Evolutionary conservation across 768 basidiomycete genomes (phyloP).

Genomic region (Psilocybe tampanensis): DNA sequence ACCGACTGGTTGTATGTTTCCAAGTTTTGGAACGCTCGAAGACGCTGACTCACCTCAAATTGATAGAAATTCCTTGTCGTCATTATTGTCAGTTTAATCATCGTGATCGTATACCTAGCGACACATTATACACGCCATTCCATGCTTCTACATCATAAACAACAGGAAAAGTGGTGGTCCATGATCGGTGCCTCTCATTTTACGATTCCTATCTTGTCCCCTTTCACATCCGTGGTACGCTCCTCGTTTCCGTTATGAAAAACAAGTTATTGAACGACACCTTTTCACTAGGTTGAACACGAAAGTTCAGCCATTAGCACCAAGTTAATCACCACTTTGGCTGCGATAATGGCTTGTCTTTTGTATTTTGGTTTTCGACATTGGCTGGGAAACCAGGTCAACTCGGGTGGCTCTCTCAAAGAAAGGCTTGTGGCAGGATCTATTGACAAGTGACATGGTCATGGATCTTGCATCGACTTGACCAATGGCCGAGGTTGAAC

Average conservation of each 20-base stretch:
- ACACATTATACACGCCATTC: constrained; percentile 31
- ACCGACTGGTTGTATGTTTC: constrained; percentile 51
- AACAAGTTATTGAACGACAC: background rate
- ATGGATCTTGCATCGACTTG: background rate
- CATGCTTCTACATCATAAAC: constrained; percentile 14
- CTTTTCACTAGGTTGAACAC: constrained; percentile 69
- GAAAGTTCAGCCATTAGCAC: constrained; percentile 67
- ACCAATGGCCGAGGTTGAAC: background rate
- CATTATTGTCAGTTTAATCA: constrained; percentile 36
- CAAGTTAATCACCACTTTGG: constrained; percentile 41
- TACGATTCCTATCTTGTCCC: constrained; percentile 78
- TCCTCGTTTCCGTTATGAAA: background rate
- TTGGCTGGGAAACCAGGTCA: constrained; percentile 31
- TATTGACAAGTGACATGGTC: background rate
- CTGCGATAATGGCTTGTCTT: constrained; percentile 41
- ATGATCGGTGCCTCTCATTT: constrained; percentile 55
- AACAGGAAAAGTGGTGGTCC: constrained; percentile 30
- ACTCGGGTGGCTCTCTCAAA: background rate
- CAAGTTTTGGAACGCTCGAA: constrained; percentile 2
- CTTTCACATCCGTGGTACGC: constrained; percentile 75
- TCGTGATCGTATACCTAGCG: constrained; percentile 36
- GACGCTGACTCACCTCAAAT: background rate
- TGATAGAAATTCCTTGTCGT: constrained; percentile 34
- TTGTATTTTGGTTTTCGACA: constrained; percentile 46
- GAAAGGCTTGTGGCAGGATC: background rate